Evolutionary conservation across 352 stramenopile genomes (phyloP).

Genomic region (Blastocystis sp.): DNA sequence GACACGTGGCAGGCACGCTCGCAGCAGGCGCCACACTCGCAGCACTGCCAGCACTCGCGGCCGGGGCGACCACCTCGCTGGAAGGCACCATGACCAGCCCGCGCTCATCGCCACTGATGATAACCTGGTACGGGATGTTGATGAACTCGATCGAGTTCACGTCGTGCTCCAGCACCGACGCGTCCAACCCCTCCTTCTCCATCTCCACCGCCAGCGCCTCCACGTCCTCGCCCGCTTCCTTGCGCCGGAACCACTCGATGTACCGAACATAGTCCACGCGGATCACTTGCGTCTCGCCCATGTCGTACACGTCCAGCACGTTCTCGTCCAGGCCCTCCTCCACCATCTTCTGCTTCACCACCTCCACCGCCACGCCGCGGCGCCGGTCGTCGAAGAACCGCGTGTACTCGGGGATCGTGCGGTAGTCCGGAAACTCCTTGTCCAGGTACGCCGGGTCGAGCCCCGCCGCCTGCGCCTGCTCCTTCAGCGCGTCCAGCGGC

Average conservation of each 20-base stretch:
- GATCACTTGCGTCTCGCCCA: slow-evolving; percentile 15
- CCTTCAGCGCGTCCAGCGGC: slow-evolving; percentile 35
- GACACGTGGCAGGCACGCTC: slow-evolving; percentile 28
- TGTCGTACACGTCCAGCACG: slow-evolving; percentile 61
- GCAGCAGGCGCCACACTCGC: background rate
- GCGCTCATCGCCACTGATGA: background rate
- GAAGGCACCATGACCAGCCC: background rate
- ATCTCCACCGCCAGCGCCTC: slow-evolving; percentile 23
- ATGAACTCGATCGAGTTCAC: slow-evolving; percentile 54
- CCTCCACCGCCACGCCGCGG: slow-evolving; percentile 25
- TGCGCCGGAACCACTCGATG: slow-evolving; percentile 43
- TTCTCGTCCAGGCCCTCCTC: slow-evolving; percentile 32
- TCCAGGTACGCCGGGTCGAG: slow-evolving; percentile 51
- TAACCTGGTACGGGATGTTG: slow-evolving; percentile 57
- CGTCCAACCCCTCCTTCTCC: slow-evolving; percentile 58
- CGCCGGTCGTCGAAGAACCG: slow-evolving; percentile 33
- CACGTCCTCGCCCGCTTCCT: slow-evolving; percentile 30
- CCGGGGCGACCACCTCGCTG: background rate
- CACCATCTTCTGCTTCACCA: slow-evolving; percentile 58
- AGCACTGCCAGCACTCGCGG: background rate
- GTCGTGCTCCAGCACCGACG: slow-evolving; percentile 42
- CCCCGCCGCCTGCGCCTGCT: slow-evolving; percentile 14
- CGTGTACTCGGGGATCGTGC: slow-evolving; percentile 15
- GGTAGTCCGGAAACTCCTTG: slow-evolving; percentile 63
- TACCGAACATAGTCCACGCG: slow-evolving; percentile 51